A percentile compares a stretch with the other conserved stretches of the same genome.
phyloP scores from a whole-genome alignment of 1,139 yeast genomes.

The Yamadazyma blattariae region DNA sequence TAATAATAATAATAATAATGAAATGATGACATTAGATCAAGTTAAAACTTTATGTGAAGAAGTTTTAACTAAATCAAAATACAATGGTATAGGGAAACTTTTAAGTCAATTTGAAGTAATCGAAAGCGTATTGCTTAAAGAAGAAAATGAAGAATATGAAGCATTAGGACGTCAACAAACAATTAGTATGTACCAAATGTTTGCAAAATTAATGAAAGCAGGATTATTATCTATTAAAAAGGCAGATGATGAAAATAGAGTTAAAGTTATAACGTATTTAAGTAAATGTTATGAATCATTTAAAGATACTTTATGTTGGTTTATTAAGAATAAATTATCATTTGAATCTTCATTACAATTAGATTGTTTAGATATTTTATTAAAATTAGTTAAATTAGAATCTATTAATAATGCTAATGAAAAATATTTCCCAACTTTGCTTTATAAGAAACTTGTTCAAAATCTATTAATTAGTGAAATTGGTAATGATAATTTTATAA shows the following conservation, averaged over 20 bases:
- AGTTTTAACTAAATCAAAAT: constrained; percentile 31
- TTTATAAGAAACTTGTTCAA: constrained; percentile 49
- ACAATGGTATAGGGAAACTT: constrained; percentile 51
- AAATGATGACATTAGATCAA: too few relatives aligned
- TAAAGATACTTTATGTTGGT: constrained; percentile 42
- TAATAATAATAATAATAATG: too few relatives aligned
- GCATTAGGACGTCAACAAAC: constrained; percentile 47
- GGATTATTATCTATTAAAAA: constrained; percentile 43
- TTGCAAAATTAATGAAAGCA: constrained; percentile 52
- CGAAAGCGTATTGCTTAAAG: constrained; percentile 16
- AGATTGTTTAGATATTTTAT: constrained; percentile 59
- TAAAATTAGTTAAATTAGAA: constrained; percentile 65
- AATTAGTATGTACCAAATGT: constrained; percentile 52
- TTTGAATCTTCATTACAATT: constrained; percentile 48
- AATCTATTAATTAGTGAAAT: constrained; percentile 42
- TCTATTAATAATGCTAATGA: constrained; percentile 47
- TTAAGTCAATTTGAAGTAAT: constrained; percentile 34
- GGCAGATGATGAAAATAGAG: constrained; percentile 43
- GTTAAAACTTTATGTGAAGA: constrained; percentile 31
- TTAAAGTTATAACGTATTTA: constrained; percentile 60
- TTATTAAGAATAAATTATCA: constrained; percentile 32
- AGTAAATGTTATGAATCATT: constrained; percentile 56
- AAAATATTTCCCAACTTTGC: constrained; percentile 60
- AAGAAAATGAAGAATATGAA: constrained; percentile 27
- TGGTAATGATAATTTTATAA: constrained; percentile 49